Evolutionary conservation across 176 grass and related monocot genomes (phyloP), one percentile per base, ranked within the genome.

Genomic region (Canna indica): DNA sequence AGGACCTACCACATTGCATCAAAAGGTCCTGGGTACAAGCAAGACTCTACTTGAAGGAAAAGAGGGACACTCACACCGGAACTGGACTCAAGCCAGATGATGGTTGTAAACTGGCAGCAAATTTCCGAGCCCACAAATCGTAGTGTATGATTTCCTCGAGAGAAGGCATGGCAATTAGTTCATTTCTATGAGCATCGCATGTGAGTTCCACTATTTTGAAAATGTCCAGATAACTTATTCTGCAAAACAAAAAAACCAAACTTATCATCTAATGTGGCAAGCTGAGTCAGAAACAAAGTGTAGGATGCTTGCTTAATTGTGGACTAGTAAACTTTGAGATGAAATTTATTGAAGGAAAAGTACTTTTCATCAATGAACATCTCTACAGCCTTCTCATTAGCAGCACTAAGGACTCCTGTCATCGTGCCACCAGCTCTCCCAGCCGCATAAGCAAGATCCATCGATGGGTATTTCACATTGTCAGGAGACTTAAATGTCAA

Each of bases 351-450:
- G 20, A 38, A 45, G 63, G 45, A 79, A 68, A 46, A 64, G 63
- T 90, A 99, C 94, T 90, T 90, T 83, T 93, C 94, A 35, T 81
- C 78, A 13, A 99, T 93, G 82, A 99, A 99, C 78, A 99, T 78
- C 69, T 99, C 94, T 54, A 99, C 94, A 5, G 94, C 94, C 84
- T 99, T 99, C 80, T 99, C 94, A 46, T 99, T 93, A 69, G 94
- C 94, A 46, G 94, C 94, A 27, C 94, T 99, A 59, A 99, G 80
- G 79, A 99, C 94, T 85, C 94, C 90, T 22, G 94, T 93, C 94
- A 99, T 99, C n/a, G 94, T 99, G 34, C 94, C 90, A 22, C 94
- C 94, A 59, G 94, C 94, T 57, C 94, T 68, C 14, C 94, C 94
- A 74, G 94, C 94, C 29, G 94, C 84, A 53, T 99, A 99, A 0